Base-by-base conservation (phyloP, 2,329 filamentous ascomycete species). In the Coniochaeta pulveracea region DNA sequence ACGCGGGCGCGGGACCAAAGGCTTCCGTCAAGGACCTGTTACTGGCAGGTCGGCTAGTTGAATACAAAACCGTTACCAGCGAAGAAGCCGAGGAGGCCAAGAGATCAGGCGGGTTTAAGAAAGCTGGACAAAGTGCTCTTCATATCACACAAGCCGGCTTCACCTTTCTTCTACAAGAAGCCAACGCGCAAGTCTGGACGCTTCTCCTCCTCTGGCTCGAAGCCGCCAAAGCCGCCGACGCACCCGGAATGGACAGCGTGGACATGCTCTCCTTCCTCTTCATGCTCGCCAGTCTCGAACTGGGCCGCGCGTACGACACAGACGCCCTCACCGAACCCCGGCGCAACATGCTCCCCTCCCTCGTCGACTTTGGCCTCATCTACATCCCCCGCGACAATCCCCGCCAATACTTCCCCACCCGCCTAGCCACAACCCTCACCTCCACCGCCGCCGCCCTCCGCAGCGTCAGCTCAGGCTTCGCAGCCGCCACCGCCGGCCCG, bases 231-330 rank as follows among this genome's bases (percentile, higher is more conserved):
- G 58, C 54, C 10, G 54, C 57, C 32, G 52, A 55, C 27, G 49
- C 68, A 48, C 64, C 83, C 11, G 72, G 73, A 19, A 80, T 94
- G 67, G 85, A 94, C 44, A 79, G 82, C 38, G 86, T 94, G 30
- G 91, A 98, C 50, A 88, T 96, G 53, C 74, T 98, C 5, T 88
- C 85, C 6, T 98, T 98, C 54, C 76, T 98, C 45, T 96, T 98
- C 57, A 83, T 95, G 51, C 77, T 98, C 18, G 89, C 89, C 28
- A 93, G 83, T 34, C 75, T 96, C 37, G 88, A 96, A 52, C 77
- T 96, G 8, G 91, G 91, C 10, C 77, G 84, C 40, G 83, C 85
- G 25, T 98, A 98, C 62, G 84, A 85, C 52, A 94, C 85, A 14
- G 73, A 77, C 26, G 84, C 84, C 18, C 69, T 98, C 31, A 84